Percentiles rank a stretch among this genome's conserved stretches.
Conservation (phyloP, 345 rosid genomes). For the Euphorbia tirucalli region DNA sequence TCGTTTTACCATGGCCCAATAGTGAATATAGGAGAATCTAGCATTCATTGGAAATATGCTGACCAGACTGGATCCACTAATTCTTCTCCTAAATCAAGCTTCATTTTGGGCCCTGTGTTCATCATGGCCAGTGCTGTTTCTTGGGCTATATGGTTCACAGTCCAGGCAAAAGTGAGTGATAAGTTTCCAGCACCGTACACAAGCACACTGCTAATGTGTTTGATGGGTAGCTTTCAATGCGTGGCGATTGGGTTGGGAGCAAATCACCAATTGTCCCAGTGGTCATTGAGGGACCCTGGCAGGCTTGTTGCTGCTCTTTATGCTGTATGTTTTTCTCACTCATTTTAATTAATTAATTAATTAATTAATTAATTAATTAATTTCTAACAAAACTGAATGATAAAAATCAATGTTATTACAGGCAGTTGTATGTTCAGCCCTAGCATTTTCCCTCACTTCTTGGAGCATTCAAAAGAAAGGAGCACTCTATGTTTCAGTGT, state of each 20-base stretch:
- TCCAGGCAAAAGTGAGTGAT: conserved; percentile 65
- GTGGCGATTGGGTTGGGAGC: conserved; percentile 38
- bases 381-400: too few species aligned
- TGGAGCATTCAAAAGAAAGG: conserved; percentile 80
- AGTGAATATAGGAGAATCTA: conserved; percentile 54
- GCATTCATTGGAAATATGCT: conserved; percentile 75
- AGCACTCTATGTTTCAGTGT: conserved; percentile 83
- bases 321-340: conserved; percentile 40
- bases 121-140: conserved; percentile 53
- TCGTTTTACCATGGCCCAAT: conserved; percentile 78
- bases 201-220: conserved; percentile 63
- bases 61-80: conserved; percentile 28
- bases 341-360: not conserved
- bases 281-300: conserved; percentile 59
- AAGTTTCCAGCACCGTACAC: conserved; percentile 84
- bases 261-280: conserved; percentile 41
- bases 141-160: conserved; percentile 78
- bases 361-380: too few species aligned
- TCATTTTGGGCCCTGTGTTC: conserved; percentile 59
- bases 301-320: conserved; percentile 64
- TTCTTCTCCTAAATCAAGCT: conserved; percentile 31
- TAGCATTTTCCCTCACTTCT: conserved; percentile 59
- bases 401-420: conserved; percentile 19
- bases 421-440: conserved; percentile 77
- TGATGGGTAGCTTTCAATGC: conserved; percentile 68